Conservation (phyloP, 179 eudicot genomes). For the Nepenthes alata region DNA sequence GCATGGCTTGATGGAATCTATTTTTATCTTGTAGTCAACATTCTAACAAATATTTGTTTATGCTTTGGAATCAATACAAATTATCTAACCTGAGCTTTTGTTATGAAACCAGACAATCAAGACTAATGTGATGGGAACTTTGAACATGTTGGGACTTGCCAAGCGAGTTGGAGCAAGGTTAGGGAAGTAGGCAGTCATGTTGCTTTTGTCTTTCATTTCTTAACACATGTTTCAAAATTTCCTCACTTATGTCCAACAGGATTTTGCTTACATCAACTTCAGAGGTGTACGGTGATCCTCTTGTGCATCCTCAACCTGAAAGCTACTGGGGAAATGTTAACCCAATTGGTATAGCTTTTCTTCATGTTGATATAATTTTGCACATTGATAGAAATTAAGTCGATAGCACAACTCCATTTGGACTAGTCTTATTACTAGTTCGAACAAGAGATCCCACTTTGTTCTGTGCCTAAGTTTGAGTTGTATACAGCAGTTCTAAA, state of each 20-base stretch:
- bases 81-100: neutral
- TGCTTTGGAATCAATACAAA: neutral
- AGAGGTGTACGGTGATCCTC: constrained; percentile 99
- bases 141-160: constrained; percentile 98
- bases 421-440: neutral
- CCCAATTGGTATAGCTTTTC: constrained; percentile 60
- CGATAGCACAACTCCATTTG: neutral
- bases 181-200: neutral
- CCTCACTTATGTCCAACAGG: constrained; percentile 26
- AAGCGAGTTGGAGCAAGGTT: constrained; percentile 99
- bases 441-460: neutral
- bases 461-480: neutral
- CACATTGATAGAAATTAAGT: neutral
- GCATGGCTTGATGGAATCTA: neutral
- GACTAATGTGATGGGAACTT: constrained; percentile 96
- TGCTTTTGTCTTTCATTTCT: neutral
- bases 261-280: constrained; percentile 96
- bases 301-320: constrained; percentile 91
- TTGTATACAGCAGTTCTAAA: neutral
- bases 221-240: neutral
- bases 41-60: neutral
- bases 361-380: neutral
- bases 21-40: neutral
- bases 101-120: constrained; percentile 62
- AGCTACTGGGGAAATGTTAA: constrained; percentile 98